Evolutionary conservation across 345 rosid genomes (phyloP).

Genomic region (Fremontodendron californicum): DNA sequence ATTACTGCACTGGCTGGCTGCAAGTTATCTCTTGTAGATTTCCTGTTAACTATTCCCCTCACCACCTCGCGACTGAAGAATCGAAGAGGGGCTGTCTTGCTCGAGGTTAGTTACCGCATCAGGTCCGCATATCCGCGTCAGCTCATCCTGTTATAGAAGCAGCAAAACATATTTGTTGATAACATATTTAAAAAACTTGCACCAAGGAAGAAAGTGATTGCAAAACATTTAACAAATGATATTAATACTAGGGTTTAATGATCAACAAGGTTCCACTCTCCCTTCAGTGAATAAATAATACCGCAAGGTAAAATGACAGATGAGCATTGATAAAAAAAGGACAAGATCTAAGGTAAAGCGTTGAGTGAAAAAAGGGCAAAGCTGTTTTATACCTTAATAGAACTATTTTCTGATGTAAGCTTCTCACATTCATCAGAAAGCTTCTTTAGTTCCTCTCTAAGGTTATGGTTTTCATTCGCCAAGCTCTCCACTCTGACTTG

Average conservation of each 20-base stretch:
- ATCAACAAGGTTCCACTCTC: not conserved
- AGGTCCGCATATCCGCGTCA: slow-evolving; percentile 62
- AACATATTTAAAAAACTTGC: not conserved
- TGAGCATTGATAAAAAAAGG: not conserved
- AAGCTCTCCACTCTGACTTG: slow-evolving; percentile 70
- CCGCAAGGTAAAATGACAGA: not conserved
- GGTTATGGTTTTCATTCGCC: slow-evolving; percentile 53
- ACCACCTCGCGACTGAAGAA: slow-evolving; percentile 26
- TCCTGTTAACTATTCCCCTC: slow-evolving; percentile 35
- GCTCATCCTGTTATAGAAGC: slow-evolving; percentile 56
- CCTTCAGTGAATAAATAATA: not conserved
- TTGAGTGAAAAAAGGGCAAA: not conserved
- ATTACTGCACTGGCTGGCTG: not conserved
- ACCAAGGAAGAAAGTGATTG: too few species aligned
- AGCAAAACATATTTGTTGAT: not conserved
- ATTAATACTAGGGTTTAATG: not conserved
- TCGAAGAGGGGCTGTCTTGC: slow-evolving; percentile 33
- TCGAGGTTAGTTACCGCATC: slow-evolving; percentile 68
- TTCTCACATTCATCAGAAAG: slow-evolving; percentile 84
- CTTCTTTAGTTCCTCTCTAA: slow-evolving; percentile 75
- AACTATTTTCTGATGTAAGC: slow-evolving; percentile 73
- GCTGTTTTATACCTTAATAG: slow-evolving; percentile 63
- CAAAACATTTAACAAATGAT: not conserved
- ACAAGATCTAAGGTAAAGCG: not conserved
- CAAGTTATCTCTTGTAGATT: not conserved